Evolutionary conservation across 2,329 filamentous ascomycete genomes (phyloP).

Genomic region (Colletotrichum salicis): DNA sequence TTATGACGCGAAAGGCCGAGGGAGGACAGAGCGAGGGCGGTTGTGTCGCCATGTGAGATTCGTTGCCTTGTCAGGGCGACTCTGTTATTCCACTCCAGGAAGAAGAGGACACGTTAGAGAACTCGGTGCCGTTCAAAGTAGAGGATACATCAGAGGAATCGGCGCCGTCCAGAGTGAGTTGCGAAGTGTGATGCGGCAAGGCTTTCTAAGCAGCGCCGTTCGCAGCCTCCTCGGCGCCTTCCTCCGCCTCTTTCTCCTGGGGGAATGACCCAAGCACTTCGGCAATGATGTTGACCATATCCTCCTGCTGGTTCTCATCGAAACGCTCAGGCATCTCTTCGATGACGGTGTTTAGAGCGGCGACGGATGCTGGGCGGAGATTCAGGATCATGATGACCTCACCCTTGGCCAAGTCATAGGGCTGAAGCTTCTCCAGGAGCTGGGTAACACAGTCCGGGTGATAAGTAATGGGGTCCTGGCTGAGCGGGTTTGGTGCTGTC

Average conservation of each 20-base stretch:
- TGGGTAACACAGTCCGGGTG: constrained; percentile 60
- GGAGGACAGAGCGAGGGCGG: constrained; percentile 67
- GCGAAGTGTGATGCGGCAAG: not conserved
- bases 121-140: constrained; percentile 30
- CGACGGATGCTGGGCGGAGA: constrained; percentile 66
- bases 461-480: constrained; percentile 65
- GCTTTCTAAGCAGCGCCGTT: constrained; percentile 43
- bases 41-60: constrained; percentile 60
- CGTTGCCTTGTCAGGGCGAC: not conserved
- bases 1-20: constrained; percentile 55
- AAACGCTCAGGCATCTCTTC: constrained; percentile 74
- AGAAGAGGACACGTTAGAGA: constrained; percentile 34
- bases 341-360: constrained; percentile 70
- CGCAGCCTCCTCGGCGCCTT: constrained; percentile 49
- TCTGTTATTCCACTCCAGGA: not conserved
- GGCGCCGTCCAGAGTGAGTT: constrained; percentile 6
- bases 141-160: constrained; percentile 39
- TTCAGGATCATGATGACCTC: constrained; percentile 77
- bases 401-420: constrained; percentile 72
- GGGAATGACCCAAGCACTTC: constrained; percentile 67
- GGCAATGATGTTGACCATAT: constrained; percentile 66
- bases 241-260: constrained; percentile 43
- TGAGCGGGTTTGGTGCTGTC: constrained; percentile 65
- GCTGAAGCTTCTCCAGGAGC: constrained; percentile 65
- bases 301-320: constrained; percentile 66